phyloP scores from a whole-genome alignment of 2,329 filamentous ascomycete species.

The Ramichloridium luteum region DNA sequence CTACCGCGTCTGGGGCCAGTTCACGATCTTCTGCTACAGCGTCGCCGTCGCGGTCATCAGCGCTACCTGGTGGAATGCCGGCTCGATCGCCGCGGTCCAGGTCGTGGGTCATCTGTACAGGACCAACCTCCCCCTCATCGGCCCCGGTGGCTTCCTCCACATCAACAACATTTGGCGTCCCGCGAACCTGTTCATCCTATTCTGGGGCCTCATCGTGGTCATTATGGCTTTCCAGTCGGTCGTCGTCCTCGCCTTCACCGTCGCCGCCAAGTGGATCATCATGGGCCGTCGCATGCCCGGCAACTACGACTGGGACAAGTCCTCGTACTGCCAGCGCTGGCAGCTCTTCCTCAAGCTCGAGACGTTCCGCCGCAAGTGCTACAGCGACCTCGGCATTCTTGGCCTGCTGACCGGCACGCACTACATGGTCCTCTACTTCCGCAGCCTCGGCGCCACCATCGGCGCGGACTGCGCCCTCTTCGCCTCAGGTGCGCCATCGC shows the following conservation, averaged over 20 bases:
- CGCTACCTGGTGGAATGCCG: conserved; percentile 40
- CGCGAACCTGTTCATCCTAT: conserved; percentile 31
- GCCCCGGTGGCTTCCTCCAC: conserved; percentile 8
- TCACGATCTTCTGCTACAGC: conserved; percentile 40
- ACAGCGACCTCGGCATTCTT: conserved; percentile 39
- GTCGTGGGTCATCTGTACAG: conserved; percentile 30
- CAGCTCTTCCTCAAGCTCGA: conserved; percentile 44
- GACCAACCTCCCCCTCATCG: conserved; percentile 4
- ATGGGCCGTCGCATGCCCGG: conserved; percentile 40
- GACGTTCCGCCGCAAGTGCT: conserved; percentile 39
- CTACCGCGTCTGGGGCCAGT: conserved; percentile 39
- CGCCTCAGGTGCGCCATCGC: conserved; percentile 39
- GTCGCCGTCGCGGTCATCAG: conserved; percentile 35
- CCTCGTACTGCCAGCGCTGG: conserved; percentile 45
- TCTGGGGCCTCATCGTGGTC: conserved; percentile 29
- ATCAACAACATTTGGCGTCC: conserved; percentile 18
- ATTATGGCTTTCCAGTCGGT: conserved; percentile 35
- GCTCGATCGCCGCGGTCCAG: conserved; percentile 38
- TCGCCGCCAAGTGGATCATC: conserved; percentile 41
- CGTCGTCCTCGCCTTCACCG: conserved; percentile 32
- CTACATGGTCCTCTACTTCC: conserved; percentile 43
- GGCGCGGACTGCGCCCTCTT: conserved; percentile 45
- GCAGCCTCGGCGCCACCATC: conserved; percentile 41
- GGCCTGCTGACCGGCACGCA: conserved; percentile 43
- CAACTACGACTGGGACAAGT: conserved; percentile 46